Conservation (phyloP, 345 rosid genomes). For the Eutrema yunnanense region DNA sequence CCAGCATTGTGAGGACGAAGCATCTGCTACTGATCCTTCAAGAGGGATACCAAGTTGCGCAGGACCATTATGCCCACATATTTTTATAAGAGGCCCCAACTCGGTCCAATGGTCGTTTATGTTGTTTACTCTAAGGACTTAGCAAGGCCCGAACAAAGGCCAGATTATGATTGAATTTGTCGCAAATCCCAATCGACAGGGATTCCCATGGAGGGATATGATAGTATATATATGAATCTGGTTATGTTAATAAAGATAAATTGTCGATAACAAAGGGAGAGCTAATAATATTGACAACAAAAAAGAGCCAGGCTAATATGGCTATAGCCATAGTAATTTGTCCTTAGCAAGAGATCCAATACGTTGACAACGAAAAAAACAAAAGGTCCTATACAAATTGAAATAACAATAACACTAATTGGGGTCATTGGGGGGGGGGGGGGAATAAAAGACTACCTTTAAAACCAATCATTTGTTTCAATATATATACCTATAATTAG, state of each 20-base stretch:
- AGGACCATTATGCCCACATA: too few relatives aligned
- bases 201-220: slow-evolving; percentile 3
- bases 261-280: not conserved
- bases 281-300: not conserved
- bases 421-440: too few relatives aligned
- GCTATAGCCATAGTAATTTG: not conserved
- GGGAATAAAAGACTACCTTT: not conserved
- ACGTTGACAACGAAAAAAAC: not conserved
- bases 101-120: too few relatives aligned
- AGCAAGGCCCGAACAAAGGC: too few relatives aligned
- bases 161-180: not conserved
- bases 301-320: not conserved
- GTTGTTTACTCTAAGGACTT: too few relatives aligned
- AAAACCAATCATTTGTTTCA: not conserved
- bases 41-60: too few relatives aligned
- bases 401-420: slow-evolving; percentile 1
- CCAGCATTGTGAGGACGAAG: too few relatives aligned
- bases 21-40: too few relatives aligned
- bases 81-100: too few relatives aligned
- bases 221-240: not conserved
- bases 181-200: not conserved
- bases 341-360: not conserved
- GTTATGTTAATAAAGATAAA: not conserved
- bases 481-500: not conserved
- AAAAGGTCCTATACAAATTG: not conserved